Conservation (phyloP, 2,329 filamentous ascomycete species). For the Colletotrichum navitas region DNA sequence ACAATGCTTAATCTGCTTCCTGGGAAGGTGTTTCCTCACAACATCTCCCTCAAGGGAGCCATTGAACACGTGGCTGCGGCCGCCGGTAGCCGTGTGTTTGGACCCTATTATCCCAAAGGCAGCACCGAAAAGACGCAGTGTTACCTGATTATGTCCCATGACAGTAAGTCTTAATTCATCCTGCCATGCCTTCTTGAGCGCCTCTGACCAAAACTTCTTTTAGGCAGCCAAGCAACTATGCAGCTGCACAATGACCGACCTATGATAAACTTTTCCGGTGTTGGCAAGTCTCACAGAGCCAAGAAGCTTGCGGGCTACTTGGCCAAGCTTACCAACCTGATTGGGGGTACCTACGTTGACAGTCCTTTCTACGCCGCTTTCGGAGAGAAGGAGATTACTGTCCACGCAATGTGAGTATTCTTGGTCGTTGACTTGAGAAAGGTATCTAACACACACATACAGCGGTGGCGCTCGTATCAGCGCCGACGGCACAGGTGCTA, state of each 20-base stretch:
- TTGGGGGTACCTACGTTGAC: slow-evolving; percentile 71
- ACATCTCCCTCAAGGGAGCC: slow-evolving; percentile 55
- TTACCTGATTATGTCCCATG: slow-evolving; percentile 76
- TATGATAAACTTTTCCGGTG: slow-evolving; percentile 69
- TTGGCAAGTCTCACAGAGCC: slow-evolving; percentile 67
- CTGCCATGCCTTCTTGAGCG: not conserved
- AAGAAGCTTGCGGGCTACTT: slow-evolving; percentile 66
- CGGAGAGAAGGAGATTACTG: slow-evolving; percentile 70
- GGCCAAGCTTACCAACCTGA: slow-evolving; percentile 65
- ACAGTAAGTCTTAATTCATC: slow-evolving; percentile 53
- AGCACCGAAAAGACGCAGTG: slow-evolving; percentile 71
- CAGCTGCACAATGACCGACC: slow-evolving; percentile 71
- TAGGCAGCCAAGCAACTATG: slow-evolving; percentile 68
- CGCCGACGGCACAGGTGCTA: slow-evolving; percentile 65
- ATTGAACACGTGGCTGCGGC: slow-evolving; percentile 61
- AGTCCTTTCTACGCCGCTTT: slow-evolving; percentile 69
- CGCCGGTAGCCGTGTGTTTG: slow-evolving; percentile 65
- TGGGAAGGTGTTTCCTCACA: slow-evolving; percentile 55
- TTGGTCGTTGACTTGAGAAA: not conserved
- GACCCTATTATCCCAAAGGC: slow-evolving; percentile 67
- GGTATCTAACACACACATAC: not conserved
- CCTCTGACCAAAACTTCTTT: slow-evolving; percentile 7
- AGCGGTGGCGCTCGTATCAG: slow-evolving; percentile 72
- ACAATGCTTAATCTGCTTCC: slow-evolving; percentile 68
- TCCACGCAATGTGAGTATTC: slow-evolving; percentile 68